phyloP scores from a whole-genome alignment of 2,329 filamentous ascomycete species.

The Camillea tinctor region DNA sequence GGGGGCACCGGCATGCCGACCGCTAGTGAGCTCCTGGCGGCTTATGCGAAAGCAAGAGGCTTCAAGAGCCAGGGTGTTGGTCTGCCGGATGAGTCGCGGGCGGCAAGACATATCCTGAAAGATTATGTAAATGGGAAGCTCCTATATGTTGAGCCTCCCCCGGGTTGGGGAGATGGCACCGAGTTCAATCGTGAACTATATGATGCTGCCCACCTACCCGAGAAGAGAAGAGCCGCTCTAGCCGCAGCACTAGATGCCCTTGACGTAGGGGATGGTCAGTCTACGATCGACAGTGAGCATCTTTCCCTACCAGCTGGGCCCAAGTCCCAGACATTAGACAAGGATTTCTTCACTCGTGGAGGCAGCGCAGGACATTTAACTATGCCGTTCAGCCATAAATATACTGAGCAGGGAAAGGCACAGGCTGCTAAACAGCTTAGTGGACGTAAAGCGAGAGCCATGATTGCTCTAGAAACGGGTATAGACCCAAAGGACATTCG shows the following conservation, averaged over 20 bases:
- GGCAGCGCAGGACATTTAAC: constrained; percentile 64
- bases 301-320: constrained; percentile 57
- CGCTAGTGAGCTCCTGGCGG: constrained; percentile 77
- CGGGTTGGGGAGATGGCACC: constrained; percentile 64
- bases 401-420: constrained; percentile 71
- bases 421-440: constrained; percentile 65
- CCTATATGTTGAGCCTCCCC: constrained; percentile 86
- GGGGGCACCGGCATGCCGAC: constrained; percentile 87
- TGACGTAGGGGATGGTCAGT: constrained; percentile 39
- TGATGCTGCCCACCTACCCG: constrained; percentile 75
- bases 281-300: constrained; percentile 46
- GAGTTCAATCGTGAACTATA: constrained; percentile 92
- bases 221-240: constrained; percentile 71
- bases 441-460: constrained; percentile 76
- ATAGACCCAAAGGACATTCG: constrained; percentile 77
- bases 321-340: constrained; percentile 78
- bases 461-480: constrained; percentile 81
- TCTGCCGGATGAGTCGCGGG: constrained; percentile 89
- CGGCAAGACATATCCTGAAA: constrained; percentile 85
- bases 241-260: constrained; percentile 48
- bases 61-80: constrained; percentile 88
- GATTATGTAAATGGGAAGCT: constrained; percentile 98
- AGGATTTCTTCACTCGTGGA: constrained; percentile 71
- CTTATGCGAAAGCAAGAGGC: constrained; percentile 85
- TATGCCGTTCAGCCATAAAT: constrained; percentile 87